Evolutionary conservation across 352 stramenopile genomes (phyloP).

Genomic region (Phytophthora cactorum): DNA sequence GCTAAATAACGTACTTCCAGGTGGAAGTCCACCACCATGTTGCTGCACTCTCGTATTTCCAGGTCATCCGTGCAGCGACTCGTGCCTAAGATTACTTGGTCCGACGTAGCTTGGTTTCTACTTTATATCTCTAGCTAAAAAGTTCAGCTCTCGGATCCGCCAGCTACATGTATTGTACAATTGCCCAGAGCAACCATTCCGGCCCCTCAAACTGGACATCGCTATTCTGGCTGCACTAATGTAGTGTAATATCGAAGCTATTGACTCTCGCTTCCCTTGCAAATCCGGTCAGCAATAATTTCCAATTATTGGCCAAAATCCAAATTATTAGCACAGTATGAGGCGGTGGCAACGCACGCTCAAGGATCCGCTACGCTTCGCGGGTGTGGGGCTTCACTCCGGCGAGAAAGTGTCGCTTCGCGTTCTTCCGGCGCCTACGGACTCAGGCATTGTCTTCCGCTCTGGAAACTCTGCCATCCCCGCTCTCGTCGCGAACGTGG

Average conservation of each 20-base stretch:
- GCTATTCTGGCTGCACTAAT: too few species aligned
- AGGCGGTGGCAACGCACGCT: constrained; percentile 56
- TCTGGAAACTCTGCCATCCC: constrained; percentile 15
- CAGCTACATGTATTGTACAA: neutral
- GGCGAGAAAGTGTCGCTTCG: constrained; percentile 40
- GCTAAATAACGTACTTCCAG: too few species aligned
- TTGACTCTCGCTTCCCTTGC: too few species aligned
- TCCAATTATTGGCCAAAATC: constrained; percentile 20
- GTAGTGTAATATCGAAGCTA: too few species aligned
- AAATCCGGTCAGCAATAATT: neutral
- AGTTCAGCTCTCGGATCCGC: neutral
- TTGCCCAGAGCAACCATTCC: too few species aligned
- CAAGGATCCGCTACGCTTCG: constrained; percentile 50
- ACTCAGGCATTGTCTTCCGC: constrained; percentile 50
- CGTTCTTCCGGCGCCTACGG: constrained; percentile 37
- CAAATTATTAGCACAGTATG: neutral
- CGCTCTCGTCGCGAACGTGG: constrained; percentile 44
- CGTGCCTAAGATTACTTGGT: constrained; percentile 1
- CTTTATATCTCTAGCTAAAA: neutral
- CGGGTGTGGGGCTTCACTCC: constrained; percentile 68
- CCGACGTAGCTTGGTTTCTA: neutral
- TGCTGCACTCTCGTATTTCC: too few species aligned
- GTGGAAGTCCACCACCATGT: too few species aligned
- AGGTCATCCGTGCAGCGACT: too few species aligned
- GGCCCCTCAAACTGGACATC: too few species aligned